Evolutionary conservation across 768 basidiomycete genomes (phyloP), one percentile per base, ranked within the genome.

Genomic region (Boletus reticulatus): DNA sequence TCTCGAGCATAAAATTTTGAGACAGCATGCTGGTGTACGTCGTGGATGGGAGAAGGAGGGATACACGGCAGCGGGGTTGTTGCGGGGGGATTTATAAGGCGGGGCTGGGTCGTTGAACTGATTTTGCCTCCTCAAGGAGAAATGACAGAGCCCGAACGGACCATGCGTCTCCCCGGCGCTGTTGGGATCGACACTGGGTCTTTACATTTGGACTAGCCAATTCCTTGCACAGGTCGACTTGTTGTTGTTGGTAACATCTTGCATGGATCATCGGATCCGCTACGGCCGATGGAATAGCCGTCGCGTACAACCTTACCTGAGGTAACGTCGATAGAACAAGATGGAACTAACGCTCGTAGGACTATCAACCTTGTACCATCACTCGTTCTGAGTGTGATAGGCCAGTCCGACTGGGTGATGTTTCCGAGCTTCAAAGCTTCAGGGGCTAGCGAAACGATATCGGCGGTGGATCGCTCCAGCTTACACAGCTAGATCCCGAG

Each of bases 1-100:
- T 69, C 37, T 79, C 79, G 59, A 83, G 76, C 72, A 83, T 82
- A 59, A 88, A 90, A 67, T 93, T 94, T 58, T 83, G 47, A 39
- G 70, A 82, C 57, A 81, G 77, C 84, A 86, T 84, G 44, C 36
- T 45, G 54, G 43, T 13, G 54, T 4, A 50, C 60, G 44, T 57
- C 53, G 66, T 66, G 51, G 63, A 43, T 14, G 50, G 31, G 56
- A 32, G 48, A 41, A 37, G 14, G 29, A 14, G 17, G 6, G 32
- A 6, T 10, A 34, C 2, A 27, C 14, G 17, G 17, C 17, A 7
- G 46, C 12, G 20, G 17, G 37, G 37, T 12, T 16, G 47, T 38
- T 14, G 41, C 32, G 38, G 29, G 16, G 52, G 39, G 1, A 20
- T 49, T 56, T 65, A 57, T 57, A 64, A 60, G n/a, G 56, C 36